A percentile compares a stretch with the other conserved stretches of the same genome.
phyloP scores from a whole-genome alignment of 2,329 filamentous ascomycete genomes.

The Scedosporium boydii region DNA sequence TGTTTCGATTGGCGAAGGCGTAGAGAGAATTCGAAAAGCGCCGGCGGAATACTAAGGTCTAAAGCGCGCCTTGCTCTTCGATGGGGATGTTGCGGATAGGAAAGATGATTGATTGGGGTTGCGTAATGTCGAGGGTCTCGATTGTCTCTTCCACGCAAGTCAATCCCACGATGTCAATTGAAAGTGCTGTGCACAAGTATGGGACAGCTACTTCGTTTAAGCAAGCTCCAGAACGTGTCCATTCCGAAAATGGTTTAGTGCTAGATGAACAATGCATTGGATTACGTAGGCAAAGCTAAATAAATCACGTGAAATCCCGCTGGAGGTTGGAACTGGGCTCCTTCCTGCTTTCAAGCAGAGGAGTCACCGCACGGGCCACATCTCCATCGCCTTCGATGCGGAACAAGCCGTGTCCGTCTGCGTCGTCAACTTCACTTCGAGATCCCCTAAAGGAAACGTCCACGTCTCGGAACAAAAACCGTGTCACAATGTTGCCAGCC shows the following conservation, averaged over 20 bases:
- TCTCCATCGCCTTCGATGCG: background rate
- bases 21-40: constrained; percentile 6
- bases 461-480: background rate
- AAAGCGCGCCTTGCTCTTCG: background rate
- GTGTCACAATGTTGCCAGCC: background rate
- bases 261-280: background rate
- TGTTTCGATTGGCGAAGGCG: constrained; percentile 19
- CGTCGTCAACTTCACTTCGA: background rate
- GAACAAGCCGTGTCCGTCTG: background rate
- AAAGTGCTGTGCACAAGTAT: background rate
- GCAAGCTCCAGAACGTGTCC: constrained; percentile 6
- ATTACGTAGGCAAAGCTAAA: background rate
- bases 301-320: background rate
- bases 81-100: background rate
- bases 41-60: no score
- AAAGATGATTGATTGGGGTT: background rate
- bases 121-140: background rate
- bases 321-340: no score
- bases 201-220: background rate
- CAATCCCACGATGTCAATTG: background rate
- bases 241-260: constrained; percentile 4
- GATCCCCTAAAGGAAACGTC: background rate
- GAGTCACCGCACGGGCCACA: background rate
- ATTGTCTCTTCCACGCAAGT: background rate
- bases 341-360: no score